These are phyloP conservation scores for Carpediemonas membranifera DNA, from an alignment of 78 protist genomes.

Conservation along the genomic window DNA sequence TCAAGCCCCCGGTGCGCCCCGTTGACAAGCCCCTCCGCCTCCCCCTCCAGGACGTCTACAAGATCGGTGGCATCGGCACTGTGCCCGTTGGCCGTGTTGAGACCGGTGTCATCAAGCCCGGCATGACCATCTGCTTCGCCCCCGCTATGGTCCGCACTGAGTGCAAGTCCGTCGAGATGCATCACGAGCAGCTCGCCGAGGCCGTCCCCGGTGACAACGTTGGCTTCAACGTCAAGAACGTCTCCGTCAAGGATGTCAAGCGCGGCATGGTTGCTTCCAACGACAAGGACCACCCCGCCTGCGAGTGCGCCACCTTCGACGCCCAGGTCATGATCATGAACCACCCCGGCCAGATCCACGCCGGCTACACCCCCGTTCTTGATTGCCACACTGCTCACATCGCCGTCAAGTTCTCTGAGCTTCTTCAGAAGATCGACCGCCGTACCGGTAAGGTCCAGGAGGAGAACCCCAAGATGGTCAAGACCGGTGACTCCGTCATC, in stretches of 20 bases:
- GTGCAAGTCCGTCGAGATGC: constrained; percentile 93
- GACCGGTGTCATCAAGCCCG: constrained; percentile 39
- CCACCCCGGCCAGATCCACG: constrained; percentile 83
- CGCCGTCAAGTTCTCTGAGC: constrained; percentile 73
- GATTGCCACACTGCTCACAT: constrained; percentile 95
- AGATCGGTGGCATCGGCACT: constrained; percentile 21
- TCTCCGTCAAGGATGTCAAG: constrained; percentile 80
- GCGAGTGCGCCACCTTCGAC: no score
- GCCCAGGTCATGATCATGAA: constrained; percentile 82
- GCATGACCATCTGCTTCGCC: constrained; percentile 63
- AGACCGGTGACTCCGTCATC: constrained; percentile 78
- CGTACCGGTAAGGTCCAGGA: constrained; percentile 41
- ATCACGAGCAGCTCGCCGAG: constrained; percentile 70
- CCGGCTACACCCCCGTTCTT: constrained; percentile 84
- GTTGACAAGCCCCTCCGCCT: constrained; percentile 58
- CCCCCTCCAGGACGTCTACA: constrained; percentile 53
- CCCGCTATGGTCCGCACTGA: constrained; percentile 76
- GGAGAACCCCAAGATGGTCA: constrained; percentile 58
- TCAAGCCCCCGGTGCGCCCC: constrained; percentile 27
- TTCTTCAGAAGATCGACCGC: constrained; percentile 71
- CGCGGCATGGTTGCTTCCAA: constrained; percentile 77
- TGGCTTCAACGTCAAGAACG: no score
- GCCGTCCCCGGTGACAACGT: constrained; percentile 92
- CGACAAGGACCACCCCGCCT: constrained; percentile 71
- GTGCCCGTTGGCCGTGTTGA: constrained; percentile 57